Percentiles rank a stretch among this genome's conserved stretches.
Evolutionary conservation across 2,329 filamentous ascomycete species (phyloP).

Genomic region (Trichophyton rubrum): DNA sequence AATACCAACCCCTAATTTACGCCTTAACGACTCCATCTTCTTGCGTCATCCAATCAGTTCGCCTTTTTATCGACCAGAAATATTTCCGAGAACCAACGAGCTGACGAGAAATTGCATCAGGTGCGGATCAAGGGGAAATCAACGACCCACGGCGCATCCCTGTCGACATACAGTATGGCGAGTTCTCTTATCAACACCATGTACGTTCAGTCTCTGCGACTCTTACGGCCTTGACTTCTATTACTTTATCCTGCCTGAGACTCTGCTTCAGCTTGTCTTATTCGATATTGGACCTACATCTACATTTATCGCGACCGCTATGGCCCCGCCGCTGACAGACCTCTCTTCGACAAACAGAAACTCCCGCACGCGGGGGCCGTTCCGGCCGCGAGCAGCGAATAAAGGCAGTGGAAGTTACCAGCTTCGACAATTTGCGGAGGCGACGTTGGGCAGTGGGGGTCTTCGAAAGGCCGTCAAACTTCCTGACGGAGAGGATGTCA

Average conservation of each 20-base stretch:
- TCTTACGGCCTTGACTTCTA: background rate
- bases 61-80: background rate
- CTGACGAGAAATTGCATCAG: background rate
- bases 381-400: constrained; percentile 71
- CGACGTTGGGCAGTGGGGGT: constrained; percentile 87
- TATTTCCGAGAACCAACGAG: background rate
- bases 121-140: background rate
- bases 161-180: constrained; percentile 2
- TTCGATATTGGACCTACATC: background rate
- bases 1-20: too few relatives aligned
- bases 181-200: constrained; percentile 3
- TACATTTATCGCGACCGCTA: background rate
- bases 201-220: background rate
- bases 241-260: background rate
- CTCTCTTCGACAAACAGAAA: constrained; percentile 44
- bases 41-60: background rate
- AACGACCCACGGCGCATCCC: background rate
- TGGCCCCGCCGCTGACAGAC: background rate
- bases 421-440: constrained; percentile 93
- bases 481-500: constrained; percentile 92
- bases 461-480: constrained; percentile 92
- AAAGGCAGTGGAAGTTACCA: constrained; percentile 88
- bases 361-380: constrained; percentile 77
- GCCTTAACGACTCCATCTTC: background rate
- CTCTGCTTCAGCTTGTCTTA: too few relatives aligned